Evolutionary conservation across 164 flowering plant species (phyloP), one percentile per base, ranked within the genome.

Genomic region (Dillenia turbinata): DNA sequence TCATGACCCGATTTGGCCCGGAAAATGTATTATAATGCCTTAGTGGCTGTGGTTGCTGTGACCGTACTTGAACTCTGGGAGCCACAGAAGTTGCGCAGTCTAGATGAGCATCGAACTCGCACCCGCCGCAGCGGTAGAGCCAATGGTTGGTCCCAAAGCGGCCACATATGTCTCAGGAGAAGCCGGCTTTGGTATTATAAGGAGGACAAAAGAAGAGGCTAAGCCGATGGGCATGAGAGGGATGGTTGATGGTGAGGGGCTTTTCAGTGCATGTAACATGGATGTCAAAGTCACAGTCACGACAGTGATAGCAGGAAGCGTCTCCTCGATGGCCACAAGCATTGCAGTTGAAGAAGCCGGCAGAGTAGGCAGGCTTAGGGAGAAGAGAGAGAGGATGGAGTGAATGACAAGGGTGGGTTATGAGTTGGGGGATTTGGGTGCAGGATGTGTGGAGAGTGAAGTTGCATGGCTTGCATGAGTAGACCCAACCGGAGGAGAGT

Each of bases 241-340:
- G 68, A 56, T 68, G 70, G 9, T 24, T 68, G 46, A 77, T 17
- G 9, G 57, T 47, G 9, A 65, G 65, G 0, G 75, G 77, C 61
- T 15, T 52, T 12, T 61, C 49, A 26, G 73, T 73, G 26, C 80
- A 77, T 9, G 24, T 13, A 14, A 65, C 67, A 45, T 73, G 73
- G 43, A 77, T 12, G 16, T 77, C 77, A 40, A 64, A 51, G 10
- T 54, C 10, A 43, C 80, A 70, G 15, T 47, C 17, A 16, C 13
- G 22, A 52, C 80, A 77, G n/a, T 68, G 77, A 66, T 67, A 77
- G 65, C 60, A 54, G 63, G 69, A 77, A 14, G 75, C 75, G 22
- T 56, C 14, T 43, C 70, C 68, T n/a, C 15, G 49, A 11, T 22
- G 46, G 7, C 61, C 64, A 40, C 77, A 77, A 10, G 69, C 80